Percentiles rank a stretch among this genome's conserved stretches.
phyloP scores from a whole-genome alignment of 2,329 filamentous ascomycete genomes.

The Fusarium zealandicum region DNA sequence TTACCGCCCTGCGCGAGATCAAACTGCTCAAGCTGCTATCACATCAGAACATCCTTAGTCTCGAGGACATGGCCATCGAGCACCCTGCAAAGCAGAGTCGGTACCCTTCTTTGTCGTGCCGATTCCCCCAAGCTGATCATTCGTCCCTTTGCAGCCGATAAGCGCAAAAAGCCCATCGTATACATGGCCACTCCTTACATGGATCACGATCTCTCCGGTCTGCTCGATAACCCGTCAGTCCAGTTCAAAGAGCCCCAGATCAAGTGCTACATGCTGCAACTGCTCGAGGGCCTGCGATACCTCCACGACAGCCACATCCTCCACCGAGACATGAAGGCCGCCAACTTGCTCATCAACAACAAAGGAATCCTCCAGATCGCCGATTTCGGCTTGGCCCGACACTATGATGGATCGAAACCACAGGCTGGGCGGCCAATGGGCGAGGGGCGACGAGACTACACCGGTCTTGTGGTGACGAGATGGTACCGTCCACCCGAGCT shows the following conservation, averaged over 20 bases:
- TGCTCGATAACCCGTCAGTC: slow-evolving; percentile 93
- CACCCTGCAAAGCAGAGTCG: slow-evolving; percentile 67
- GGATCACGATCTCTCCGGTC: slow-evolving; percentile 97
- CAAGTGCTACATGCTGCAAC: slow-evolving; percentile 96
- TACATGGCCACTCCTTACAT: slow-evolving; percentile 99
- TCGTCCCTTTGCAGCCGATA: slow-evolving; percentile 63
- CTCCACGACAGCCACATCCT: slow-evolving; percentile 89
- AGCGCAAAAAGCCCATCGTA: slow-evolving; percentile 83
- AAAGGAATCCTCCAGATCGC: slow-evolving; percentile 92
- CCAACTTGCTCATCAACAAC: slow-evolving; percentile 96
- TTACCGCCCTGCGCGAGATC: slow-evolving; percentile 95
- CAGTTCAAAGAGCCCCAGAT: slow-evolving; percentile 88
- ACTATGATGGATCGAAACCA: slow-evolving; percentile 87
- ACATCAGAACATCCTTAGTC: slow-evolving; percentile 83
- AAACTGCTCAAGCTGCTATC: slow-evolving; percentile 96
- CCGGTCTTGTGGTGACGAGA: slow-evolving; percentile 92
- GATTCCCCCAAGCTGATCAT: slow-evolving; percentile 12
- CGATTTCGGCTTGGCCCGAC: slow-evolving; percentile 92
- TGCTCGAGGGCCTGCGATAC: slow-evolving; percentile 88
- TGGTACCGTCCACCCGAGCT: slow-evolving; percentile 98
- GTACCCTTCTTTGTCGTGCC: slow-evolving; percentile 28
- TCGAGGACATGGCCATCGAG: slow-evolving; percentile 98
- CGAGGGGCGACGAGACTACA: slow-evolving; percentile 88
- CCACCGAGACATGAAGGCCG: slow-evolving; percentile 98
- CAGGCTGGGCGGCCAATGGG: slow-evolving; percentile 80